Base-by-base conservation (phyloP, 106 monocot genomes). In the Acanthochlamys bracteata region DNA sequence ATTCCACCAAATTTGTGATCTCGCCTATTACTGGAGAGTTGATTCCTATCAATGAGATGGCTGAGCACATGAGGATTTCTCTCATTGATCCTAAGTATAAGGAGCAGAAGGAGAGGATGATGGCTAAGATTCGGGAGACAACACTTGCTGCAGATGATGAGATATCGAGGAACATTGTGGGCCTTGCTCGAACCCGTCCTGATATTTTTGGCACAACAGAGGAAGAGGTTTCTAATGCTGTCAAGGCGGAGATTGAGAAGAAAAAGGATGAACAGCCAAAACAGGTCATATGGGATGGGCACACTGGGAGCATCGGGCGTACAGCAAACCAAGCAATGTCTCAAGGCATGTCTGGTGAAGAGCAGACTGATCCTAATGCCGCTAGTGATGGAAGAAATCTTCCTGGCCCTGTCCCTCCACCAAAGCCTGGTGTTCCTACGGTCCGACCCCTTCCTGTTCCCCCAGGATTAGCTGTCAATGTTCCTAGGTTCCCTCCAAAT, bases 91-190 rank as follows among this genome's bases (percentile, higher is more conserved):
- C 96, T 21, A 98, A 98, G 69, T 98, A 98, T 66, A 98, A 98
- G 76, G 91, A 98, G 68, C 96, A 98, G 68, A 98, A 98, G 72
- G 96, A 98, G 69, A 82, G 96, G 67, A 98, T 98, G 96, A 85
- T 98, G 96, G 96, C 96, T 15, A 98, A 98, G 76, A 88, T 98
- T 26, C 74, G 82, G 33, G 96, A 98, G 66, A 98, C 96, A 0
- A 98, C 96, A 9, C 82, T 88, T 64, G 96, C 96, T 10, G 82
- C 88, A 17, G 96, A 98, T 60, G 91, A 98, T 66, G 96, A 98
- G 72, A 98, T 98, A 23, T 98, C 96, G 7, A 73, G 85, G 47
- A 98, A 98, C 53, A 98, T 98, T 63, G 96, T 91, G 15, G 96
- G 90, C 11, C 96, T 98, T 69, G 96, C 96, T 0, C 67, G 88